Evolutionary conservation across 371 early-diverging fungal species (phyloP), one percentile per base, ranked within the genome.

Genomic region (Mortierella sp.): DNA sequence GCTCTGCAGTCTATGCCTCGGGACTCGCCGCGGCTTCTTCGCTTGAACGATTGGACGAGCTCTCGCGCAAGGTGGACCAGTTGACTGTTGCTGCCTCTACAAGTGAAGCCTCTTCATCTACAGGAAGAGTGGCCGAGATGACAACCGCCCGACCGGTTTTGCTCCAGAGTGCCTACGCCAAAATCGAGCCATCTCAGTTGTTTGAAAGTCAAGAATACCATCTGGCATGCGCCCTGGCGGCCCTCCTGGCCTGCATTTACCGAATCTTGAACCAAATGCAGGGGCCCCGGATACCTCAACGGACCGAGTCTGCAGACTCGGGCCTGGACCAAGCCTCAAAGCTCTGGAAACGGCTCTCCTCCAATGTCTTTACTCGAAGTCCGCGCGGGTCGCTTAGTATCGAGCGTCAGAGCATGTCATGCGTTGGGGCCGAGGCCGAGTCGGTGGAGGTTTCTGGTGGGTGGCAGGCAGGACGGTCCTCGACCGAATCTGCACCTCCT

Each of bases 161-260:
- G 19, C 12, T 53, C 9, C 53, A 23, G 11, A 19, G 53, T 19
- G 23, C 23, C 53, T 19, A 53, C 21, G 53, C 23, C 23, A 4
- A n/a, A 12, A 28, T 80, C 29, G 65, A 73, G 23, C 55, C 60
- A 0, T 52, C 70, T 4, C 66, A 73, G 15, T 21, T 80, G n/a
- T 80, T 73, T 61, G 80, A 80, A 23, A 80, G 74, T 51, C 70
- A 73, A 59, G 80, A 80, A 43, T 80, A 80, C 43, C 80, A 80
- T 50, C 19, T 80, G 59, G 80, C 80, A 62, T 80, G 80, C 57
- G 70, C 80, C 0, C 62, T 80, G 18, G 80, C 80, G 4, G 80
- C 80, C 5, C 50, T 73, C 58, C 56, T 80, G 5, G 74, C 80
- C 1, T 80, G 80, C 9, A 70, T 64, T 26, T 80, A 80, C 62